These are phyloP conservation scores for Agrocybe praecox DNA, from an alignment of 768 basidiomycete species.

Conservation along the genomic window DNA sequence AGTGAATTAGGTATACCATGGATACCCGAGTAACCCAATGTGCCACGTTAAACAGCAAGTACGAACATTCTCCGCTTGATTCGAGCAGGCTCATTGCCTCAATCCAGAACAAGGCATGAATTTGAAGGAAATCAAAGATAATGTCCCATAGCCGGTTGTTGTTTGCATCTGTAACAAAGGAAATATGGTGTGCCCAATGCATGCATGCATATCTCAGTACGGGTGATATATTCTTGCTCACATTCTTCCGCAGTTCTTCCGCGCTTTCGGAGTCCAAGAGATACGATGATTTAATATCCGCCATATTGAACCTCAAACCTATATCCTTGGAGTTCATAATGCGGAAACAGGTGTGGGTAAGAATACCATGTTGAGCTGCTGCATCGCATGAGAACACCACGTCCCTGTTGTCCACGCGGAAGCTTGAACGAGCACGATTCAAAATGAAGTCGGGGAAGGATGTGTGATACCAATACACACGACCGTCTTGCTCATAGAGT, in stretches of 20 bases:
- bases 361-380: not conserved
- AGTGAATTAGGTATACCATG: not conserved
- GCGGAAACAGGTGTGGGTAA: conserved; percentile 16
- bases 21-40: conserved; percentile 15
- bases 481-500: conserved; percentile 2
- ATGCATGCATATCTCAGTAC: conserved; percentile 10
- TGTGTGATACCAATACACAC: conserved; percentile 9
- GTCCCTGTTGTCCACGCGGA: no score
- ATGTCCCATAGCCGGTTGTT: not conserved
- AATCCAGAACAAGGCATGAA: conserved; percentile 27
- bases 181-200: conserved; percentile 15
- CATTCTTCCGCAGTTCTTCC: not conserved
- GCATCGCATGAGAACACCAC: no score
- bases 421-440: not conserved
- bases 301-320: conserved; percentile 20
- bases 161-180: not conserved
- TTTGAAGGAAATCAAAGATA: conserved; percentile 15
- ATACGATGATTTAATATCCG: conserved; percentile 18
- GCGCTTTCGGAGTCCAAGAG: conserved; percentile 13
- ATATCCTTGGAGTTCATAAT: conserved; percentile 12
- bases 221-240: conserved; percentile 12
- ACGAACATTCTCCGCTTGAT: conserved; percentile 9
- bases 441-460: conserved; percentile 13
- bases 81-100: conserved; percentile 28
- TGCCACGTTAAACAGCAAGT: conserved; percentile 15